Evolutionary conservation across 2,329 filamentous ascomycete genomes (phyloP), one percentile per base, ranked within the genome.

Genomic region (Nemania sp.): DNA sequence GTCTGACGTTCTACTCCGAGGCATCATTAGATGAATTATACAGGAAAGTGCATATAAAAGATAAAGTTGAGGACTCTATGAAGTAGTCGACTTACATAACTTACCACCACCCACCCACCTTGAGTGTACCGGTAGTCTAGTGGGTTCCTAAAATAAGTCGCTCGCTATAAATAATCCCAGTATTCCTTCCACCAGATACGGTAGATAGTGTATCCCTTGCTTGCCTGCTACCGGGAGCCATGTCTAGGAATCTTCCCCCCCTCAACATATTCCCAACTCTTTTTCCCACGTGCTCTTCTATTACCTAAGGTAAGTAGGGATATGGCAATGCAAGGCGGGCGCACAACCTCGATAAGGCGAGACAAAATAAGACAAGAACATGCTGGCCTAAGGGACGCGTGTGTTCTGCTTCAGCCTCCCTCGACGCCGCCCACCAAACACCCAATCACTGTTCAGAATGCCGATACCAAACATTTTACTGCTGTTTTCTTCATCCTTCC

Each of bases 361-460:
- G 17, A 45, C 9, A 45, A 17, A 9, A 45, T 17, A 47, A 20
- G 46, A 48, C 46, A 48, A 3, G 42, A 13, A 34, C 49, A 50
- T 54, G 21, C 57, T 35, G 42, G 42, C 47, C 34, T 34, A 32
- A 37, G 35, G 25, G 47, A 48, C 53, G 47, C 47, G 42, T 20
- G 39, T 37, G 25, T 45, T 29, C 32, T 60, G 57, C 61, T 55
- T 52, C 54, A 47, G 57, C 17, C 40, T 42, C 21, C 49, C 34
- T 53, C 35, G 37, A 50, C 46, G 57, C 57, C 61, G 52, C 47
- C 42, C 43, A 43, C 58, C 46, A 52, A n/a, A 63, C 53, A 58
- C 57, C 53, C 58, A 49, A 63, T 63, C 39, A 34, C 37, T 37
- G 25, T 12, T 39, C 25, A 2, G 40, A 48, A 50, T 43, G n/a